Percentiles rank a stretch among this genome's conserved stretches.
phyloP scores from a whole-genome alignment of 208 protist species.

The Acanthamoeba lenticulata region DNA sequence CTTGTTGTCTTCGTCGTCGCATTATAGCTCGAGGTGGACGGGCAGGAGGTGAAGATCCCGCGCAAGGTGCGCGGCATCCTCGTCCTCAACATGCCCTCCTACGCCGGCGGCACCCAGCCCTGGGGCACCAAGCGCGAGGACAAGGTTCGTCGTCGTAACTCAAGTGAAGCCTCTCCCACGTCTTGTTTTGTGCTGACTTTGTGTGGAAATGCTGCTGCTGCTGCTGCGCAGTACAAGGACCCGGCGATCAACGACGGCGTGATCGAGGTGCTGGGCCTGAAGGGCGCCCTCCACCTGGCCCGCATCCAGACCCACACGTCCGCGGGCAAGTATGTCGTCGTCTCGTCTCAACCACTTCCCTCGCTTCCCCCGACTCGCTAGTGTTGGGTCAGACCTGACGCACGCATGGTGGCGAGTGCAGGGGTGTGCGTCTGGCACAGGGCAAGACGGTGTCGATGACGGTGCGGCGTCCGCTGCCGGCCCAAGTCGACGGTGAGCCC shows the following conservation, averaged over 20 bases:
- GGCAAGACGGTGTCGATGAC: constrained; percentile 28
- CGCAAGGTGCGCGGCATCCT: constrained; percentile 24
- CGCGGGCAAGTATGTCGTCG: not conserved
- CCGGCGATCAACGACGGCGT: constrained; percentile 56
- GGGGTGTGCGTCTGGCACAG: constrained; percentile 31
- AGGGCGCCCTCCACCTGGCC: constrained; percentile 31
- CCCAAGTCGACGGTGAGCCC: constrained; percentile 52
- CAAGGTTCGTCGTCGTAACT: too few species aligned
- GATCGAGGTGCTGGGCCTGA: constrained; percentile 50
- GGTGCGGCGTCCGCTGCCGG: not conserved
- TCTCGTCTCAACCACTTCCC: too few species aligned
- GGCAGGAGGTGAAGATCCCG: constrained; percentile 26
- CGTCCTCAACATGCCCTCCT: constrained; percentile 50
- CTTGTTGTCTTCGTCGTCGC: not conserved
- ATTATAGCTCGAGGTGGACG: constrained; percentile 54
- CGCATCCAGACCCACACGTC: constrained; percentile 62
- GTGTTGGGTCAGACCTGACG: not conserved
- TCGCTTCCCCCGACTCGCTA: not conserved
- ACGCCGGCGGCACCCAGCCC: constrained; percentile 40
- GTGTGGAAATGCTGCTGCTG: not conserved
- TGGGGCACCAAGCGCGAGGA: constrained; percentile 5
- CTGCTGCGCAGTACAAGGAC: not conserved
- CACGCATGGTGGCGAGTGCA: too few species aligned
- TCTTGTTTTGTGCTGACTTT: not conserved
- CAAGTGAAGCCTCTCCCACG: not conserved